Conservation (phyloP, 805 yeast species). For the Hanseniaspora guilliermondii region DNA sequence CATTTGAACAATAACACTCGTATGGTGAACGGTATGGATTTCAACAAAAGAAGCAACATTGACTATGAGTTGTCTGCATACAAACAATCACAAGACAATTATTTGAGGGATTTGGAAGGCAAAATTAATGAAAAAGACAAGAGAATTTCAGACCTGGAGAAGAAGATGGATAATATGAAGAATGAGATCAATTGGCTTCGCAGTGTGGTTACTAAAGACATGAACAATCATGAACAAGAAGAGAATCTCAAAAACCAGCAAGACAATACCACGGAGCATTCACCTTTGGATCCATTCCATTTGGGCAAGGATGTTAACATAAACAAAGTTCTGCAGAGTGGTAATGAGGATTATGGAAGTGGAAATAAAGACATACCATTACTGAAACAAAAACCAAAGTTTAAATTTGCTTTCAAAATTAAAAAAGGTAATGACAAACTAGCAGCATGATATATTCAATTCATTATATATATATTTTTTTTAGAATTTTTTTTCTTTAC, state of each 20-base stretch:
- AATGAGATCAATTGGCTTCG: conserved; percentile 7
- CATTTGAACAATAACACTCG: conserved; percentile 2
- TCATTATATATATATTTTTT: background rate
- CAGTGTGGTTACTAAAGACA: background rate
- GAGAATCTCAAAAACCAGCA: background rate
- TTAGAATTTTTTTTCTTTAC: too few relatives aligned
- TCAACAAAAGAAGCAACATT: background rate
- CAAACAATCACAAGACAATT: background rate
- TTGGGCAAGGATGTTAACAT: background rate
- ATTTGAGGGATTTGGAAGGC: background rate
- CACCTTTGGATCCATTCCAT: background rate
- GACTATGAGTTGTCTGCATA: background rate
- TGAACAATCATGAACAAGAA: background rate
- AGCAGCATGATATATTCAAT: background rate
- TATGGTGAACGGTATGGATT: background rate
- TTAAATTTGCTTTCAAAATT: conserved; percentile 6
- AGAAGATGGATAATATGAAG: conserved; percentile 2
- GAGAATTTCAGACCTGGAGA: conserved; percentile 1
- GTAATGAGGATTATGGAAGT: background rate
- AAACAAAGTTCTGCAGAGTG: too few relatives aligned
- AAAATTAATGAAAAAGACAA: conserved; percentile 1
- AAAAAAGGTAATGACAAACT: background rate
- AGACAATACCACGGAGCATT: background rate
- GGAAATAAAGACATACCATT: too few relatives aligned
- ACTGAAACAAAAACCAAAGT: background rate